These are phyloP conservation scores for Candida silvicultrix DNA, from an alignment of 805 yeast species.

Conservation along the genomic window DNA sequence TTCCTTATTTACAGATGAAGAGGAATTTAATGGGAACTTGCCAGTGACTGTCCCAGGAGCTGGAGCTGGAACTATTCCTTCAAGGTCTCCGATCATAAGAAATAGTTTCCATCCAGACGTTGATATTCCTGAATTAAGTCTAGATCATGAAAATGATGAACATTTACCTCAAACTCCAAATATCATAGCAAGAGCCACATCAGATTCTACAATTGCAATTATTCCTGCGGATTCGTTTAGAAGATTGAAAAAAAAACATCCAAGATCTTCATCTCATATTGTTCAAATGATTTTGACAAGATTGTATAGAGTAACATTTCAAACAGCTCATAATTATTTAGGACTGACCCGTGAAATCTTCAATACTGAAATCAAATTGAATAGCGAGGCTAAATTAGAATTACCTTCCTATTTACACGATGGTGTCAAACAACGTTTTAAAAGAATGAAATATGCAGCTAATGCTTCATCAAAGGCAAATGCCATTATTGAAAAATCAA, in stretches of 20 bases:
- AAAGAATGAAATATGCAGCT: conserved; percentile 6
- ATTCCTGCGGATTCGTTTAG: conserved; percentile 83
- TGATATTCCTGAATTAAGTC: conserved; percentile 15
- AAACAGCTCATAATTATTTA: conserved; percentile 80
- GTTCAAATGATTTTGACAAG: conserved; percentile 88
- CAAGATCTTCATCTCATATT: conserved; percentile 87
- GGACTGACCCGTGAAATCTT: conserved; percentile 80
- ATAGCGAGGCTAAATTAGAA: conserved; percentile 38
- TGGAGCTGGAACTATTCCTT: background rate
- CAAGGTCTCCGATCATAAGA: background rate
- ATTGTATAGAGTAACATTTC: conserved; percentile 84
- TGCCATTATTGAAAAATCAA: background rate
- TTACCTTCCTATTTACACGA: conserved; percentile 64
- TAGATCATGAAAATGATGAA: conserved; percentile 7
- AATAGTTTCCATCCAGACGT: background rate
- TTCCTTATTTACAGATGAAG: conserved; percentile 57
- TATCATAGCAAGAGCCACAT: conserved; percentile 69
- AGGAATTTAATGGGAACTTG: conserved; percentile 6
- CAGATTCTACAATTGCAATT: conserved; percentile 80
- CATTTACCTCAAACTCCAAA: conserved; percentile 7
- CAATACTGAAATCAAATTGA: conserved; percentile 65
- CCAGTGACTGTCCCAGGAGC: too few species aligned
- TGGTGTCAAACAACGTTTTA: conserved; percentile 41
- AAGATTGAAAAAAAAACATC: conserved; percentile 65
- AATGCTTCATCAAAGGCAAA: too few species aligned